phyloP scores from a whole-genome alignment of 495 filamentous ascomycete genomes.

The Xylaria longipes region DNA sequence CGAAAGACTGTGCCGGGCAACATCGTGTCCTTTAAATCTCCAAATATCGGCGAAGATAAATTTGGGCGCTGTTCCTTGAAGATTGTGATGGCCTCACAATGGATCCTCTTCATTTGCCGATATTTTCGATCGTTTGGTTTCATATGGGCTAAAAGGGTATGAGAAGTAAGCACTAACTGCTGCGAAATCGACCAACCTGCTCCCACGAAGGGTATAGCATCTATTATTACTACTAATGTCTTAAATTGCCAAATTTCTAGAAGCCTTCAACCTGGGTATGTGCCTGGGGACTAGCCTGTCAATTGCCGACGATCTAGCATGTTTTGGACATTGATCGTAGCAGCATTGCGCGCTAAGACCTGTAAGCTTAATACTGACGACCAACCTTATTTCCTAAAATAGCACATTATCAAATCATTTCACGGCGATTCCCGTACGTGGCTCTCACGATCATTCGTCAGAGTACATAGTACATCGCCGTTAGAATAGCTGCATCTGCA shows the following conservation, averaged over 20 bases:
- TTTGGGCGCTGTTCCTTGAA: neutral
- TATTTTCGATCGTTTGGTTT: neutral
- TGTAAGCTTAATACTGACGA: constrained; percentile 1
- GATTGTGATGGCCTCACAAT: neutral
- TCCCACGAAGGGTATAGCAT: constrained; percentile 13
- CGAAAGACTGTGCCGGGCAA: neutral
- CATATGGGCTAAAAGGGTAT: neutral
- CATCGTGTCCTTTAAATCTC: neutral
- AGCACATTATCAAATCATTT: constrained; percentile 13
- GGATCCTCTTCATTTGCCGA: constrained; percentile 9
- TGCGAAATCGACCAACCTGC: neutral
- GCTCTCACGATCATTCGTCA: neutral
- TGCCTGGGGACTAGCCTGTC: neutral
- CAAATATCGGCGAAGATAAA: neutral
- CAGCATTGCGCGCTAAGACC: constrained; percentile 1
- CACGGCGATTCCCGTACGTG: neutral
- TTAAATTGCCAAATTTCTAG: constrained; percentile 19
- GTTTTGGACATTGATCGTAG: neutral
- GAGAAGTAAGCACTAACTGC: constrained; percentile 6
- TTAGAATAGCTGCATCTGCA: neutral
- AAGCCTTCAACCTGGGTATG: neutral
- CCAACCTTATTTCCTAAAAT: constrained; percentile 20
- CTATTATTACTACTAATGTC: constrained; percentile 17
- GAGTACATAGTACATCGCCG: neutral
- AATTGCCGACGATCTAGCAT: constrained; percentile 13